Conservation (phyloP, 371 early-diverging fungal species). For the Cokeromyces recurvatus region DNA sequence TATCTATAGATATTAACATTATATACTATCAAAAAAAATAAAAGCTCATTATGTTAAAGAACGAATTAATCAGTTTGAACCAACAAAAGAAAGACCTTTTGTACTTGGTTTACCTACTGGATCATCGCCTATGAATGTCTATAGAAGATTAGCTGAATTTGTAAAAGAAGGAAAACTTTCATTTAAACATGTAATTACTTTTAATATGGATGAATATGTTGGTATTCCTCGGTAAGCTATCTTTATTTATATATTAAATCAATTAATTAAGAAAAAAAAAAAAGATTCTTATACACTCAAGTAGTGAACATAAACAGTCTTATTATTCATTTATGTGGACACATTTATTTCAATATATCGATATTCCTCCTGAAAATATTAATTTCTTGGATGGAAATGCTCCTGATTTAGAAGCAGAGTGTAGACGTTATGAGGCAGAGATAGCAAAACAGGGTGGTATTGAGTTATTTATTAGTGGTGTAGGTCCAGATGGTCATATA, state of each 20-base stretch:
- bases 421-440: conserved; percentile 73
- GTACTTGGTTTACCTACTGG: conserved; percentile 86
- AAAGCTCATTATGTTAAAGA: conserved; percentile 77
- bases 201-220: conserved; percentile 77
- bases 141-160: conserved; percentile 59
- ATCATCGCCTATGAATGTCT: conserved; percentile 77
- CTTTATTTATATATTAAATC: neutral
- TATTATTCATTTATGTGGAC: conserved; percentile 90
- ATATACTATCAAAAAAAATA: neutral
- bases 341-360: conserved; percentile 78
- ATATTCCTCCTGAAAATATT: conserved; percentile 75
- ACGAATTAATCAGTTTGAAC: conserved; percentile 75
- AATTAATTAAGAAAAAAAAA: too few species aligned
- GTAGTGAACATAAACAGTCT: conserved; percentile 73
- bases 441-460: conserved; percentile 78
- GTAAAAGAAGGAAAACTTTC: conserved; percentile 55
- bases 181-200: conserved; percentile 62
- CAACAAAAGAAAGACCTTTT: conserved; percentile 72
- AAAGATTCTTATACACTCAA: too few species aligned
- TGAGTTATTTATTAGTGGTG: conserved; percentile 78
- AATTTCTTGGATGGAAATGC: conserved; percentile 85
- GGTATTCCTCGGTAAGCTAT: conserved; percentile 34
- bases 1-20: neutral
- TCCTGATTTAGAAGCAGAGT: conserved; percentile 74
- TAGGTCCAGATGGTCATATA: conserved; percentile 90